phyloP scores from a whole-genome alignment of 2,329 filamentous ascomycete genomes.

The Colletotrichum tofieldiae region DNA sequence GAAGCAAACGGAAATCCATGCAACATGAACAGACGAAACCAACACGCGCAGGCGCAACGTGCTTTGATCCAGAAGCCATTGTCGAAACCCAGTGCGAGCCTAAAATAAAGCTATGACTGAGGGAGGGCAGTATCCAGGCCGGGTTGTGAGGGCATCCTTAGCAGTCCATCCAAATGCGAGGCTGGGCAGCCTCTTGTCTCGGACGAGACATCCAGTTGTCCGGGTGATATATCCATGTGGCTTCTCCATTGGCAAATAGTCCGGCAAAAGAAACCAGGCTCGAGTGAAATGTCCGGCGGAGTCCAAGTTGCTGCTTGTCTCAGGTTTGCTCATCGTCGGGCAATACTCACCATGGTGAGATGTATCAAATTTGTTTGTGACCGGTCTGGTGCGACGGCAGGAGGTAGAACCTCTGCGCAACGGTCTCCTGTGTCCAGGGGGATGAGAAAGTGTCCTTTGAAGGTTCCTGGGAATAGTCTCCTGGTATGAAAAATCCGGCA shows the following conservation, averaged over 20 bases:
- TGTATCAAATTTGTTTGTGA: constrained; percentile 46
- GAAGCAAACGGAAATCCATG: constrained; percentile 38
- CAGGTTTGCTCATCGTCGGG: constrained; percentile 47
- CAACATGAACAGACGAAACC: constrained; percentile 31
- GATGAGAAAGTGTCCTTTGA: not conserved
- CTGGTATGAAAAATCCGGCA: constrained; percentile 14
- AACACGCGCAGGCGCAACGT: constrained; percentile 6
- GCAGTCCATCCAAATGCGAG: constrained; percentile 36
- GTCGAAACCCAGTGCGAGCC: constrained; percentile 12
- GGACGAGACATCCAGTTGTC: constrained; percentile 29
- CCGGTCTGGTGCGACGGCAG: constrained; percentile 52
- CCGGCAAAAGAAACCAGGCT: constrained; percentile 14
- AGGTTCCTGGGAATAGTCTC: constrained; percentile 33
- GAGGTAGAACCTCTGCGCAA: constrained; percentile 11
- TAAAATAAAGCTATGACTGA: constrained; percentile 23
- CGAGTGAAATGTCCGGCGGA: constrained; percentile 44
- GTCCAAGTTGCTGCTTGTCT: constrained; percentile 44
- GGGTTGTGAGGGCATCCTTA: not conserved
- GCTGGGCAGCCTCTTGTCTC: constrained; percentile 28
- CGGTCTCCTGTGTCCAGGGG: constrained; percentile 34
- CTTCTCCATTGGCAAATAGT: constrained; percentile 8
- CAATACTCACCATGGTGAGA: constrained; percentile 55
- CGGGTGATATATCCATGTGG: constrained; percentile 6
- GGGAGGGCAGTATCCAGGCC: not conserved
- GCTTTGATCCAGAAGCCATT: not conserved